These are phyloP conservation scores for Fusarium sp. DNA, from an alignment of 2,329 filamentous ascomycete genomes.

Conservation along the genomic window DNA sequence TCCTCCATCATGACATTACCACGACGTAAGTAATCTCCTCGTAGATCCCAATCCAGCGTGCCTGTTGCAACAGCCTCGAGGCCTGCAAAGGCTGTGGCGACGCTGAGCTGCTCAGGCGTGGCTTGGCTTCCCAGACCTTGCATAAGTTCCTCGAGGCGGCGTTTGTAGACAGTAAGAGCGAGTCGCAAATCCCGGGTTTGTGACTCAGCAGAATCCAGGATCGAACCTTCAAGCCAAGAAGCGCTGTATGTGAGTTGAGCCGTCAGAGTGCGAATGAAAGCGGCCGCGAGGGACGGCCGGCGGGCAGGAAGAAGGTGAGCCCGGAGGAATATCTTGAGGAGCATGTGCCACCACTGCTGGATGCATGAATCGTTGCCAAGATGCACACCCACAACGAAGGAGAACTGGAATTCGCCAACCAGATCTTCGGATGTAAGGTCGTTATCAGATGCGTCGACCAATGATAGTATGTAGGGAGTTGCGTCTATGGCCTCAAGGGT, in stretches of 20 bases:
- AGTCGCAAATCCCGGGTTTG: conserved; percentile 55
- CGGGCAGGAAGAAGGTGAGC: conserved; percentile 58
- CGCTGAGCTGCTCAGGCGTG: conserved; percentile 55
- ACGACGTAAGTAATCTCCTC: conserved; percentile 59
- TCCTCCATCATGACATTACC: conserved; percentile 65
- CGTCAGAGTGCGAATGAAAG: conserved; percentile 62
- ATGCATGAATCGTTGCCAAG: conserved; percentile 69
- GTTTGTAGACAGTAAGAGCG: conserved; percentile 65
- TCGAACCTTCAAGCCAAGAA: conserved; percentile 59
- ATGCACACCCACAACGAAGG: conserved; percentile 66
- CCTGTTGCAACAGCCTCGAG: conserved; percentile 48
- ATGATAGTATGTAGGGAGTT: conserved; percentile 57
- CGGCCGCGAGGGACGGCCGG: conserved; percentile 57
- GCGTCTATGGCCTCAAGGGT: conserved; percentile 61
- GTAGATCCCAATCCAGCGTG: conserved; percentile 67
- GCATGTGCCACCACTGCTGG: conserved; percentile 70
- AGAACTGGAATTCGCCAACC: conserved; percentile 70
- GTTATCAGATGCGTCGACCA: conserved; percentile 49
- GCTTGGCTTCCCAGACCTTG: conserved; percentile 49
- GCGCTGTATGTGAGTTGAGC: conserved; percentile 67
- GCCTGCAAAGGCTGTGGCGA: conserved; percentile 59
- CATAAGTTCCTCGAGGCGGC: conserved; percentile 61
- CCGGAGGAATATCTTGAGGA: conserved; percentile 62
- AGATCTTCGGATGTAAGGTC: conserved; percentile 56
- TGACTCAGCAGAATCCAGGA: conserved; percentile 52